Percentiles rank a stretch among this genome's conserved stretches.
Conservation (phyloP, 2,329 filamentous ascomycete genomes). For the Calonectria fujianensis region DNA sequence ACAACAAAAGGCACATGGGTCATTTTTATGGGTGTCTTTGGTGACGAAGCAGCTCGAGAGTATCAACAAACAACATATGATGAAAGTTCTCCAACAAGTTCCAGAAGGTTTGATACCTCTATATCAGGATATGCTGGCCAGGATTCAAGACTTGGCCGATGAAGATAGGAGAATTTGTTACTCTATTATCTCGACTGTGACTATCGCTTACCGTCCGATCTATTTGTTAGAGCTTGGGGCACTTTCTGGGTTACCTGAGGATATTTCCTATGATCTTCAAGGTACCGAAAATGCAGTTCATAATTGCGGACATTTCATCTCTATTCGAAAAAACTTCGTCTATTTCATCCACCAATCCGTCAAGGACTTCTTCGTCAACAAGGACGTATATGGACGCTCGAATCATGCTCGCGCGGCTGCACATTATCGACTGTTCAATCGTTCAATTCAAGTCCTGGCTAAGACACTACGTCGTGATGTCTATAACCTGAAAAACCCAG, state of each 20-base stretch:
- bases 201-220: slow-evolving; percentile 61
- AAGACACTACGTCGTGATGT: slow-evolving; percentile 60
- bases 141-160: slow-evolving; percentile 56
- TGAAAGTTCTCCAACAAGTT: background rate
- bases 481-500: slow-evolving; percentile 54
- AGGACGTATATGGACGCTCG: slow-evolving; percentile 43
- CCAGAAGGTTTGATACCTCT: slow-evolving; percentile 58
- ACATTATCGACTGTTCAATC: slow-evolving; percentile 58
- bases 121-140: slow-evolving; percentile 63
- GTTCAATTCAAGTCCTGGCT: slow-evolving; percentile 58
- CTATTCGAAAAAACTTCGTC: slow-evolving; percentile 54
- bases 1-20: background rate
- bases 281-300: slow-evolving; percentile 55
- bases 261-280: slow-evolving; percentile 32
- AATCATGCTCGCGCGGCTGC: slow-evolving; percentile 44
- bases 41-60: background rate
- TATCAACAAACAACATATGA: background rate
- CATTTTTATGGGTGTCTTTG: background rate
- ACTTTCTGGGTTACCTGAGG: slow-evolving; percentile 44
- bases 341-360: slow-evolving; percentile 66
- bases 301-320: slow-evolving; percentile 63
- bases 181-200: slow-evolving; percentile 59
- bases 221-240: slow-evolving; percentile 58
- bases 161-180: slow-evolving; percentile 53
- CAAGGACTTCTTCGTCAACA: slow-evolving; percentile 62